Base-by-base conservation (phyloP, 2,329 filamentous ascomycete genomes). In the Beauveria australis region DNA sequence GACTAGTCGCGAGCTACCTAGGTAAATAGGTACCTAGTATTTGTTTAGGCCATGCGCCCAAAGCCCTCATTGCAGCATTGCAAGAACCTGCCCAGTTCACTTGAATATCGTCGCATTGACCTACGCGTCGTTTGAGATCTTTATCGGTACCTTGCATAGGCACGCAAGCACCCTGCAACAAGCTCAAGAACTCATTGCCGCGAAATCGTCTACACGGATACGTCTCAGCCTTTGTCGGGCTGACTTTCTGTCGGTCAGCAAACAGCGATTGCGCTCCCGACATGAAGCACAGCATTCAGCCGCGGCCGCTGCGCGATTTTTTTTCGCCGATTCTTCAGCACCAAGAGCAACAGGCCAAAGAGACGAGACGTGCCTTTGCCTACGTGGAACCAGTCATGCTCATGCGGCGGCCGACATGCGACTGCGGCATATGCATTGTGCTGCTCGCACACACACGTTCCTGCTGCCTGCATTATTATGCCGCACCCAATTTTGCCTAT, bases 141-240 rank as follows among this genome's bases (percentile, higher is more conserved):
- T 28, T 52, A 53, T 53, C 58, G 58, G 58, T 60, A 48, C 57
- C 57, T 60, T 60, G 58, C 58, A 60, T 60, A 14, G 33, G 33
- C 33, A 37, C 33, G 33, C 33, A 56, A 56, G 53, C 43, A n/a
- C 33, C 12, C n/a, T 51, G 16, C 56, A n/a, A 51, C 55, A 51
- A 30, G 30, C 28, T 14, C 30, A 46, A 37, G 19, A 7, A 52
- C 7, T 18, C n/a, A 4, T 49, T 49, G 47, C 24, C 18, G 24
- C 22, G 9, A 49, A 10, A 26, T n/a, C 30, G 49, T n/a, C 49
- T 12, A 33, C 49, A 37, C 14, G 33, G 46, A 28, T 5, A 28
- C 5, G 14, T 18, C 10, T 18, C 22, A 18, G 53, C n/a, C 26
- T 26, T 16, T 26, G 16, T 19, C 19, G 14, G 30, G 53, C 40